Evolutionary conservation across 192 early-diverging fungal species (phyloP), one percentile per base, ranked within the genome.

Genomic region (Linnemannia schmuckeri): DNA sequence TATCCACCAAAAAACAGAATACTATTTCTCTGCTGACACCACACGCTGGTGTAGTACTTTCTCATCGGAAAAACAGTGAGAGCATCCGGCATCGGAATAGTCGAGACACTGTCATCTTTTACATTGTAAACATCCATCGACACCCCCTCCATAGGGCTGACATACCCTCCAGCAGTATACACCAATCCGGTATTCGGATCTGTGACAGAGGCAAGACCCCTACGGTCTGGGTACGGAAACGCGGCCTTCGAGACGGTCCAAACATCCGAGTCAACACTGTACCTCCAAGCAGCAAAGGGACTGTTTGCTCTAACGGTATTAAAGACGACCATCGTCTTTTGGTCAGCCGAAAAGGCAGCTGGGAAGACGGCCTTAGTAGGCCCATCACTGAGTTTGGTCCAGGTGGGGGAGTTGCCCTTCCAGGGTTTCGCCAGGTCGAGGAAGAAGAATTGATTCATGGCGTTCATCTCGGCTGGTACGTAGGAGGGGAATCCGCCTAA

Each of bases 1-100:
- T 86, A 86, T 5, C 84, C 84, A 30, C 84, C 84, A 81, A 86
- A 86, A 37, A 68, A 81, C 15, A 81, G 41, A 30, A 81, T 81
- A 44, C 79, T 81, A 3, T 72, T 52, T 41, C 79, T 74, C 6
- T 75, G 20, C 35, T 81, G 66, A 3, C 57, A 81, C 72, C 57
- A 75, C 1, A 75, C 79, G 17, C 69, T 75, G 7, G 72, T 63
- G 44, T 86, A 86, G 38, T 86, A 86, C 0, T 70, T 38, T 46
- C 84, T 61, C 6, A 61, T 49, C 9, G 41, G 30, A 13, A 85
- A 85, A 17, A 79, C 1, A 13, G n/a, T 40, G 15, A 20, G 5
- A 5, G 76, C 37, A 17, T 24, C 10, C 1, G 74, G 69, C 8
- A 74, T 69, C 35, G 30, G 41, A 24, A 9, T 22, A 24, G 12